Base-by-base conservation (phyloP, 176 grass and related monocot species). In the Bromus sterilis region DNA sequence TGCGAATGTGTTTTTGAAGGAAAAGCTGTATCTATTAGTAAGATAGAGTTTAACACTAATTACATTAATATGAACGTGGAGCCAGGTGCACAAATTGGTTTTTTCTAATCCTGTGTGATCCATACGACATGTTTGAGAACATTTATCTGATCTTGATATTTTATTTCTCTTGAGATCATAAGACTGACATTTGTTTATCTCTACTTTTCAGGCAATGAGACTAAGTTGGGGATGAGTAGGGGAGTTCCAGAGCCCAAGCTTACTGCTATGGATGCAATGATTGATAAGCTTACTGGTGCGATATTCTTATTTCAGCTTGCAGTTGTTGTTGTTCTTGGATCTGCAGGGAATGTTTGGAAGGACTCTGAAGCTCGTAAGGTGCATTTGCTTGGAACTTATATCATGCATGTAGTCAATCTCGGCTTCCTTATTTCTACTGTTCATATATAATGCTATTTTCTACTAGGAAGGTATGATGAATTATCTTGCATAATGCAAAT, bases 231-330 rank as follows among this genome's bases (percentile, higher is more conserved):
- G 70, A 98, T 94, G 95, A 94, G 90, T 66, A 91, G 95, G 68
- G 95, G 95, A 82, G 77, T 93, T 42, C 92, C 95, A 79, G 92
- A 98, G 79, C 92, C 95, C 40, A 98, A 98, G 66, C 86, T 98
- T 66, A 98, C 95, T 33, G 92, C 95, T 40, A 87, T 98, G 77
- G 95, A 98, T 94, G 92, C 92, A 70, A 98, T 98, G 92, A 92
- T 98, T 56, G 95, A 98, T 86, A 98, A 98, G 85, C 87, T 98
- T 81, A 98, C 95, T 76, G 95, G 90, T 85, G 95, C 95, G 31
- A 98, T 98, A 88, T 98, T 98, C 84, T 87, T 98, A 83, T 98
- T 98, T 90, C 95, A 98, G 89, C 89, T 98, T 80, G 87, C 89
- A 32, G 88, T 98, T 62, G 95, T 98, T 43, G 53, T 98, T 16